These are phyloP conservation scores for Toxicodendron radicans DNA, from an alignment of 345 rosid species.

Conservation along the genomic window DNA sequence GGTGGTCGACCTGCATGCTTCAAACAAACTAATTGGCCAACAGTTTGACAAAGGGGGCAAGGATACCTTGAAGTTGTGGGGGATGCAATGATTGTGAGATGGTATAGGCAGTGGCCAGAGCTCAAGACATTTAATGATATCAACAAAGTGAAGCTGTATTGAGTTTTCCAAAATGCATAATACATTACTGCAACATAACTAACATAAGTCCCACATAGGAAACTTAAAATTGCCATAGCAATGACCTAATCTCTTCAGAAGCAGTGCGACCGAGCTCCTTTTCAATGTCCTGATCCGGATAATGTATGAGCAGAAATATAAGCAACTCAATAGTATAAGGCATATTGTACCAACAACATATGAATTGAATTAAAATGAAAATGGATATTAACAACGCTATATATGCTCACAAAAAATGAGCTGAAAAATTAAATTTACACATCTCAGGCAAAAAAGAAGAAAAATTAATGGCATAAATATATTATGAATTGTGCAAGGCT, in stretches of 20 bases:
- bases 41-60: not conserved
- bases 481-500: no score
- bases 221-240: not conserved
- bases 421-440: not conserved
- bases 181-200: not conserved
- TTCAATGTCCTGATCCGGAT: slow-evolving; percentile 69
- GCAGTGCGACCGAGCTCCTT: slow-evolving; percentile 93
- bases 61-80: not conserved
- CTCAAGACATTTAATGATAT: not conserved
- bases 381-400: not conserved
- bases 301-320: not conserved
- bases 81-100: not conserved
- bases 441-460: not conserved
- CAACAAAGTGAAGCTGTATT: not conserved
- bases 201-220: slow-evolving; percentile 3
- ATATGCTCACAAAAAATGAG: not conserved
- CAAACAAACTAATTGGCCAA: no score
- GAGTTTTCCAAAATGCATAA: not conserved
- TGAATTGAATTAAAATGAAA: not conserved
- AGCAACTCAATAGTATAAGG: not conserved
- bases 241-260: slow-evolving; percentile 91
- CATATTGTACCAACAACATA: not conserved
- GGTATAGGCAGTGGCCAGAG: not conserved
- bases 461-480: not conserved
- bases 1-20: no score